These are phyloP conservation scores for Tulasnella sp. DNA, from an alignment of 768 basidiomycete genomes.

Conservation along the genomic window DNA sequence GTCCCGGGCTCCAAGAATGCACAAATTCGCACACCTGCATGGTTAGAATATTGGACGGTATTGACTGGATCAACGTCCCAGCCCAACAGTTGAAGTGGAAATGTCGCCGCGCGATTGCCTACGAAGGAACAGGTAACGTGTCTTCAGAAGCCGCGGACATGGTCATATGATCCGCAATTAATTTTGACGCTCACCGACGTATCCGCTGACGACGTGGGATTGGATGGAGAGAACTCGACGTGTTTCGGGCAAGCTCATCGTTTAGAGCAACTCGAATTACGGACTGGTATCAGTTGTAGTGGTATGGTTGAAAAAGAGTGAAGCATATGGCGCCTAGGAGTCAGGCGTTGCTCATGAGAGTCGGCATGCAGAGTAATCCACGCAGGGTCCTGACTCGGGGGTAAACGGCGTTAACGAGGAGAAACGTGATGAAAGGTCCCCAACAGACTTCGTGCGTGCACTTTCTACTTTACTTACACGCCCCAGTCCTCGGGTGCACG, in stretches of 20 bases:
- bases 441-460: background rate
- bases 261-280: background rate
- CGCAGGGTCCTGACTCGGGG: background rate
- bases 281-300: no score
- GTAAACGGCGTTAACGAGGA: background rate
- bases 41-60: constrained; percentile 93
- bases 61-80: constrained; percentile 97
- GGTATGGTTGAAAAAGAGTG: background rate
- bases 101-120: constrained; percentile 60
- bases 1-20: background rate
- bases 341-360: background rate
- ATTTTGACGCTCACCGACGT: constrained; percentile 57
- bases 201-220: constrained; percentile 90
- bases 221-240: constrained; percentile 80
- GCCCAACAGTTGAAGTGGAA: constrained; percentile 58
- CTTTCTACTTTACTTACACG: background rate
- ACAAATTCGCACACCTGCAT: constrained; percentile 58
- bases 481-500: constrained; percentile 1
- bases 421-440: constrained; percentile 1
- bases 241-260: constrained; percentile 4
- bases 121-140: constrained; percentile 71
- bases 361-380: background rate
- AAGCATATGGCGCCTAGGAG: background rate
- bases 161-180: constrained; percentile 1
- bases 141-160: background rate